phyloP scores from a whole-genome alignment of 116 monocot species.

The Iris pallida region DNA sequence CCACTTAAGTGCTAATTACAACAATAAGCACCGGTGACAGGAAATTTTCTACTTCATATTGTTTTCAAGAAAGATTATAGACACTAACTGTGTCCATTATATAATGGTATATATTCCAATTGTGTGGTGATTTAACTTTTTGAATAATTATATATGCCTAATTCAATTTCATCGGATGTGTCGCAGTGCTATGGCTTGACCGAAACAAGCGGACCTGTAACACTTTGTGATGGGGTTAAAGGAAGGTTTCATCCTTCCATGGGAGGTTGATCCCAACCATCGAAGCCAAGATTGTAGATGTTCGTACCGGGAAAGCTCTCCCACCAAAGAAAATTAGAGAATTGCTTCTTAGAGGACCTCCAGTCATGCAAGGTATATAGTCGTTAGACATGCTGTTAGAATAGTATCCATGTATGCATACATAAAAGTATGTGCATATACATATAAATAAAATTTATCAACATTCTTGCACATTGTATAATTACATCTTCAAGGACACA shows the following conservation, averaged over 20 bases:
- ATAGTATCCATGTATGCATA: too few species aligned
- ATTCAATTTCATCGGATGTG: background rate
- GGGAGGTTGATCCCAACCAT: constrained; percentile 54
- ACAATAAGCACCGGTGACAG: too few species aligned
- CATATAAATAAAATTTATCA: too few species aligned
- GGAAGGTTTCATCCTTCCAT: constrained; percentile 37
- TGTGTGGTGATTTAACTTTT: too few species aligned
- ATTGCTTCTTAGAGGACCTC: constrained; percentile 56
- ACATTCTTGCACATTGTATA: too few species aligned
- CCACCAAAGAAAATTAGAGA: constrained; percentile 50
- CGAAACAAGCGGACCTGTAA: constrained; percentile 53
- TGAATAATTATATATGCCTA: too few species aligned
- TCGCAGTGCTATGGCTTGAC: constrained; percentile 83
- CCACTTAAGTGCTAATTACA: too few species aligned
- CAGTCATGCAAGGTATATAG: constrained; percentile 57
- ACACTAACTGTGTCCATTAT: background rate
- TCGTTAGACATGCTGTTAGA: too few species aligned
- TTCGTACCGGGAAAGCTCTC: constrained; percentile 33
- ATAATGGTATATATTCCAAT: too few species aligned
- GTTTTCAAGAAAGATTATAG: background rate
- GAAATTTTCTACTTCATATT: background rate
- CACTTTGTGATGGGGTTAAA: constrained; percentile 50
- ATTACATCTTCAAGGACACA: too few species aligned
- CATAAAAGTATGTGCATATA: too few species aligned
- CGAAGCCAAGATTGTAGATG: constrained; percentile 59